Conservation (phyloP, 139 green algal species). For the Yamagishiella unicocca region DNA sequence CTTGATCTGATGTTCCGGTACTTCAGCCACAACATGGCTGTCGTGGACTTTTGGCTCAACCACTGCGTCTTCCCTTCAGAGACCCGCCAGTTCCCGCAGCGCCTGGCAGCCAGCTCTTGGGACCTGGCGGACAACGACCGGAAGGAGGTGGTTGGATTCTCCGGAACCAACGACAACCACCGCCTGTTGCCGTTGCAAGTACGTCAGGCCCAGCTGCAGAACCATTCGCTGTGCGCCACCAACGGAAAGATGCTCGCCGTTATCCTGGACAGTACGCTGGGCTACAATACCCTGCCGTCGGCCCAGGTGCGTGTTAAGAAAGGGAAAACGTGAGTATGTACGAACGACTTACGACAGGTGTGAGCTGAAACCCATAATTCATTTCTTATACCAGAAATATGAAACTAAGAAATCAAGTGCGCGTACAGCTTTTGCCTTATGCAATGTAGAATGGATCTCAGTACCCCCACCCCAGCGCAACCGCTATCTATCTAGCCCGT, state of each 20-base stretch:
- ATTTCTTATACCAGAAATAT: too few species aligned
- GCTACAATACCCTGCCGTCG: background rate
- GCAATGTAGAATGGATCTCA: too few species aligned
- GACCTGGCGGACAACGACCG: constrained; percentile 65
- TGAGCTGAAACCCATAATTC: too few species aligned
- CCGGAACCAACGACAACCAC: constrained; percentile 77
- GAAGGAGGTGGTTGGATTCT: constrained; percentile 58
- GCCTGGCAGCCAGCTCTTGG: constrained; percentile 66
- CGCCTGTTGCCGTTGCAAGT: constrained; percentile 70
- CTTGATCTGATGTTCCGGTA: constrained; percentile 51
- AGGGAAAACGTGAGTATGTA: too few species aligned
- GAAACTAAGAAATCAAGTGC: too few species aligned
- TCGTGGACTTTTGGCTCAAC: constrained; percentile 70
- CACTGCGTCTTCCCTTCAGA: constrained; percentile 58
- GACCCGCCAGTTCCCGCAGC: constrained; percentile 62
- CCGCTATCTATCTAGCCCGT: too few species aligned
- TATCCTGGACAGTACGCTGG: constrained; percentile 51
- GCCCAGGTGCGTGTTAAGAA: too few species aligned
- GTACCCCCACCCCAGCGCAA: too few species aligned
- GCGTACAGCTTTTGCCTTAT: too few species aligned
- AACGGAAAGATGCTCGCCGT: constrained; percentile 77
- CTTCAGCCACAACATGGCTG: constrained; percentile 67
- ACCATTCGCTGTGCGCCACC: constrained; percentile 53
- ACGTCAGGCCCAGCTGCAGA: constrained; percentile 24
- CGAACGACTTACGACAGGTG: too few species aligned